Base-by-base conservation (phyloP, 306 rosid genomes). In the Vigna radiata region DNA sequence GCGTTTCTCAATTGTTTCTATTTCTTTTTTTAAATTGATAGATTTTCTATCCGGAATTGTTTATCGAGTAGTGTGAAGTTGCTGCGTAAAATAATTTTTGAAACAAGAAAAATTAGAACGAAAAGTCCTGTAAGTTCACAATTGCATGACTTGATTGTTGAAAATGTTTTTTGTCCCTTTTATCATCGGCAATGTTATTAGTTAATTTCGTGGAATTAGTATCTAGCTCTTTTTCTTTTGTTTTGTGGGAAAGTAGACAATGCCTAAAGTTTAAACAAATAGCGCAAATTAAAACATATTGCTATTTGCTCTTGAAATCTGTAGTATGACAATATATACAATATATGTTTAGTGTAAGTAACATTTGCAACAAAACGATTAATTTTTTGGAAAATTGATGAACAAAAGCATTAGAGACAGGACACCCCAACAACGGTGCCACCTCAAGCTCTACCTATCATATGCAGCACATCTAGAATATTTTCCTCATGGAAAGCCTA, bases 41-140 rank as follows among this genome's bases (percentile, higher is more conserved):
- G 23, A 52, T 52, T 16, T 5, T 52, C 2, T 21, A 7, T 53
- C 27, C 18, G 13, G 18, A 18, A 53, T n/a, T 52, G 58, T 23
- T 52, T 50, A n/a, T 7, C 18, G 13, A 53, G 59, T 2, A 8
- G 27, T 18, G 27, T 53, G 59, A 53, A 53, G 8, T 18, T 18
- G 27, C 8, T 53, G 9, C 13, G 8, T 2, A 29, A 7, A 21
- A 23, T 7, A 56, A 23, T 10, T 56, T 55, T 23, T 11, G 12
- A 27, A 23, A 23, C 12, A 41, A 0, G 46, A 41, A 41, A 9
- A 9, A 41, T 41, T 41, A 41, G 13, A 41, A 9, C 9, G 4
- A 41, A 41, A 54, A 6, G 31, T 9, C 61, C 31, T 89, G 13
- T 39, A 71, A 71, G 87, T 77, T 41, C 44, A 4, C 29, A 4